Percentiles rank a stretch among this genome's conserved stretches.
Conservation (phyloP, 2,329 filamentous ascomycete species). For the Fusarium phyllophilum region DNA sequence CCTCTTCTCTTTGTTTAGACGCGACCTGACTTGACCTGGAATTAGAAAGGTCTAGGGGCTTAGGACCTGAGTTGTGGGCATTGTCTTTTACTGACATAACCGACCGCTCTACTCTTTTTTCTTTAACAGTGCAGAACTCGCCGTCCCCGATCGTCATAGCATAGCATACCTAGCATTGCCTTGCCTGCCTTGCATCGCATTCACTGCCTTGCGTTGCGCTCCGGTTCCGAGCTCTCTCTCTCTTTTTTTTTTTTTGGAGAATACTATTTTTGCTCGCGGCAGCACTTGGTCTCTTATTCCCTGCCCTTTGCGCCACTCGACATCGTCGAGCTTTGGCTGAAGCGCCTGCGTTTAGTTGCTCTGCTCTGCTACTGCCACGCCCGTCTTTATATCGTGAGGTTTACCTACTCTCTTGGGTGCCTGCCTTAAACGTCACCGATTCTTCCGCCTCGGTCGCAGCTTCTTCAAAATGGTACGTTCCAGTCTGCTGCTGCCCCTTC, state of each 20-base stretch:
- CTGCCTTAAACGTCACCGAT: conserved; percentile 6
- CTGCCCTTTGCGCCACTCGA: conserved; percentile 26
- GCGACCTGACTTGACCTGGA: conserved; percentile 7
- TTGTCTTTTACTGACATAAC: conserved; percentile 40
- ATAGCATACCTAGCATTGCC: conserved; percentile 8
- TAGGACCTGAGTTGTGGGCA: conserved; percentile 34
- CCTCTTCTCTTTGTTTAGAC: conserved; percentile 33
- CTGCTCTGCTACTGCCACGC: conserved; percentile 15
- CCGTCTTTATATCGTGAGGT: conserved; percentile 28
- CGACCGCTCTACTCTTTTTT: conserved; percentile 38
- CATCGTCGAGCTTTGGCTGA: conserved; percentile 29
- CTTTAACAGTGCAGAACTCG: conserved; percentile 22
- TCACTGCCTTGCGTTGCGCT: conserved; percentile 20
- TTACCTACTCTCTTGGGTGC: conserved; percentile 1
- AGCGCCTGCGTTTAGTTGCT: conserved; percentile 15
- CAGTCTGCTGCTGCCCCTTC: conserved; percentile 8
- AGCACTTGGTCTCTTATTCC: background rate
- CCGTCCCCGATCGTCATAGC: conserved; percentile 28
- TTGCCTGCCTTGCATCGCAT: conserved; percentile 21
- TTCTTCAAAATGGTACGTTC: conserved; percentile 40
- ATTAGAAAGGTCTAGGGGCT: conserved; percentile 24
- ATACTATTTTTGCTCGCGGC: conserved; percentile 13
- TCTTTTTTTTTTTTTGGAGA: conserved; percentile 25
- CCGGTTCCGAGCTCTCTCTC: conserved; percentile 8
- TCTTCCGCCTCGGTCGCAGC: conserved; percentile 23